phyloP scores from a whole-genome alignment of 179 eudicot genomes.

The Carnegiea gigantea region DNA sequence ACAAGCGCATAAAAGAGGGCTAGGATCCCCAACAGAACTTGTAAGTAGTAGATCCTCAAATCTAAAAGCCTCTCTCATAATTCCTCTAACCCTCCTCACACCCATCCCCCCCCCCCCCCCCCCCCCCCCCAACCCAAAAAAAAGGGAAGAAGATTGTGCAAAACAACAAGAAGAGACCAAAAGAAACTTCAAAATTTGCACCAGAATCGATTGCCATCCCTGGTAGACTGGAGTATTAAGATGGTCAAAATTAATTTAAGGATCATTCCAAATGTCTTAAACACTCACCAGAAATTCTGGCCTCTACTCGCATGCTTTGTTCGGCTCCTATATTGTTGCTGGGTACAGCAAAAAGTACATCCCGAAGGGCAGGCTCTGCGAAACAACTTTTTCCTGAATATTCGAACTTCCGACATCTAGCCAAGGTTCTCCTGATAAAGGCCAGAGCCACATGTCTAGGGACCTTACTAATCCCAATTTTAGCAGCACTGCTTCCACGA shows the following conservation, averaged over 20 bases:
- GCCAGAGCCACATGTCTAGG: slow-evolving; percentile 80
- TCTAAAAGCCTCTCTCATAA: background rate
- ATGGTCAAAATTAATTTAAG: too few relatives aligned
- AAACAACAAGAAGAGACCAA: background rate
- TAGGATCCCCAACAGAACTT: background rate
- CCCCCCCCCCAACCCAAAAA: background rate
- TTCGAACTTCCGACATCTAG: slow-evolving; percentile 66
- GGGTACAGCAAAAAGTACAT: slow-evolving; percentile 55
- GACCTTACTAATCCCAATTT: slow-evolving; percentile 60
- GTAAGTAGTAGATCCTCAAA: background rate
- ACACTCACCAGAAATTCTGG: slow-evolving; percentile 37
- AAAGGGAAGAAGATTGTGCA: background rate
- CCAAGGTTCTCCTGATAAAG: slow-evolving; percentile 72
- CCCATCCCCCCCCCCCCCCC: background rate
- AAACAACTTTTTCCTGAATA: slow-evolving; percentile 77
- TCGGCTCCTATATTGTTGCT: slow-evolving; percentile 37
- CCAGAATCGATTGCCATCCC: background rate
- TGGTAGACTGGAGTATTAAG: too few relatives aligned
- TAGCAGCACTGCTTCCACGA: slow-evolving; percentile 68
- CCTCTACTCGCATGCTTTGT: slow-evolving; percentile 23
- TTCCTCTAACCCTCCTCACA: background rate
- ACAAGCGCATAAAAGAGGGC: background rate
- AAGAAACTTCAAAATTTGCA: background rate
- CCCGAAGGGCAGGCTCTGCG: slow-evolving; percentile 64
- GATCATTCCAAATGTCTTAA: slow-evolving; percentile 1